These are phyloP conservation scores for Caryopteris hybrid DNA, from an alignment of 305 asterid species.

Conservation along the genomic window DNA sequence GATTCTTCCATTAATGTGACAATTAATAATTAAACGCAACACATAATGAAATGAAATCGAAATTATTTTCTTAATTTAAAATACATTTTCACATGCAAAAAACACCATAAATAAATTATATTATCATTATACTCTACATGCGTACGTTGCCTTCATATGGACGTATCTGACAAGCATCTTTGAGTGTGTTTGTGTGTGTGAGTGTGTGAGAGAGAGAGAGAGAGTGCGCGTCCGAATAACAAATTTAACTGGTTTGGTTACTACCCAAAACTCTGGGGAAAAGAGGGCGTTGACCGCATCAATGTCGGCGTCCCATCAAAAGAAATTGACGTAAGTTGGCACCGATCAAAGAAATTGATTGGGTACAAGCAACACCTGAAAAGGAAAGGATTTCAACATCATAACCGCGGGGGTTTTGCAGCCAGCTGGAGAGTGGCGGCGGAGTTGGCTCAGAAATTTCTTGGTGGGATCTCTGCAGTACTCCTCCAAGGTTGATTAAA, in stretches of 20 bases:
- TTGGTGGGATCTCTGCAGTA: slow-evolving; percentile 1
- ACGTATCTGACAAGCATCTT: no score
- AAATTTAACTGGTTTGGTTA: background rate
- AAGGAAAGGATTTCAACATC: background rate
- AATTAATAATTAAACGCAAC: no score
- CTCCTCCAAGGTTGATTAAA: background rate
- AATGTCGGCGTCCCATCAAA: slow-evolving; percentile 25
- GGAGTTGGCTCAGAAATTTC: background rate
- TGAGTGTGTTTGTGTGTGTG: background rate
- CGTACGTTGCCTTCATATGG: no score
- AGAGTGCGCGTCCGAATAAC: background rate
- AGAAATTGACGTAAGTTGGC: background rate
- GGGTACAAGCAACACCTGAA: background rate
- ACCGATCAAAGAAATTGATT: slow-evolving; percentile 9
- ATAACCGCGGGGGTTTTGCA: slow-evolving; percentile 5
- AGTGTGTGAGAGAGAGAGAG: background rate
- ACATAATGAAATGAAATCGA: no score
- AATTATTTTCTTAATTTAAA: no score
- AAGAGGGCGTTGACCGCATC: slow-evolving; percentile 25
- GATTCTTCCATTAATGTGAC: no score
- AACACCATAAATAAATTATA: no score
- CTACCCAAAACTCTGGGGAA: slow-evolving; percentile 13
- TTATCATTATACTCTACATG: no score
- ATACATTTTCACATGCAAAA: no score
- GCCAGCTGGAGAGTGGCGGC: slow-evolving; percentile 12